Conservation (phyloP, 2,329 filamentous ascomycete species). For the Chalaropsis ovoidea region DNA sequence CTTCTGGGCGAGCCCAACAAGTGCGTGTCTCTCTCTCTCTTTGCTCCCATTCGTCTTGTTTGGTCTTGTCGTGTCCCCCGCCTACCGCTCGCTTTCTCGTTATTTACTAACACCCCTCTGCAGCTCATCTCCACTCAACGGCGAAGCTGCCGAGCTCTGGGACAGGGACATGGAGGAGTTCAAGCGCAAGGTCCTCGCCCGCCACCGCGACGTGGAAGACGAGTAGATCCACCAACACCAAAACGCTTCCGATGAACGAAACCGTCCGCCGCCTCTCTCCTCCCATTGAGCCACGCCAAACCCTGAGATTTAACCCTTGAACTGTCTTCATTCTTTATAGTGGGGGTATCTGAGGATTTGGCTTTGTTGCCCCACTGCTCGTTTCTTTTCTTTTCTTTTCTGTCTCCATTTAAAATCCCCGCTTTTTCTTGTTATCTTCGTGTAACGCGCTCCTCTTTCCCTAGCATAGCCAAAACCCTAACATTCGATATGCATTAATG, state of each 20-base stretch:
- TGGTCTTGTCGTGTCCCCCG: no score
- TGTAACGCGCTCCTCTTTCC: neutral
- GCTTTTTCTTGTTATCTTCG: constrained; percentile 12
- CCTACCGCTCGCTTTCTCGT: neutral
- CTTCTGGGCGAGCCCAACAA: constrained; percentile 96
- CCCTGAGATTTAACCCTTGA: no score
- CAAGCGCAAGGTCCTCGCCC: constrained; percentile 60
- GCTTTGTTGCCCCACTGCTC: neutral
- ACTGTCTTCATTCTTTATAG: neutral
- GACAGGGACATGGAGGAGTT: constrained; percentile 80
- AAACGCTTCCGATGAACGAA: neutral
- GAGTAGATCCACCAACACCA: constrained; percentile 39
- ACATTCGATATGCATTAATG: constrained; percentile 5
- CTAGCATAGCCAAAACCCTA: neutral
- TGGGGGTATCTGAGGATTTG: neutral
- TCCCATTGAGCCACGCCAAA: no score
- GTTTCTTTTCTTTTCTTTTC: neutral
- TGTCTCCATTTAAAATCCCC: constrained; percentile 8
- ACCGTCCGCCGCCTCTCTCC: neutral
- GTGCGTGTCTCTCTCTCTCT: constrained; percentile 45
- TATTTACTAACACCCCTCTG: constrained; percentile 26
- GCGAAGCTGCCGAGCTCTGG: constrained; percentile 92
- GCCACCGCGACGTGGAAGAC: constrained; percentile 55
- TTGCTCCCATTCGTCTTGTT: neutral
- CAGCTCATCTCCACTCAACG: constrained; percentile 88